A percentile compares a stretch with the other conserved stretches of the same genome.
Evolutionary conservation across 1,139 yeast species (phyloP).

Genomic region (Kodamaea sp.): DNA sequence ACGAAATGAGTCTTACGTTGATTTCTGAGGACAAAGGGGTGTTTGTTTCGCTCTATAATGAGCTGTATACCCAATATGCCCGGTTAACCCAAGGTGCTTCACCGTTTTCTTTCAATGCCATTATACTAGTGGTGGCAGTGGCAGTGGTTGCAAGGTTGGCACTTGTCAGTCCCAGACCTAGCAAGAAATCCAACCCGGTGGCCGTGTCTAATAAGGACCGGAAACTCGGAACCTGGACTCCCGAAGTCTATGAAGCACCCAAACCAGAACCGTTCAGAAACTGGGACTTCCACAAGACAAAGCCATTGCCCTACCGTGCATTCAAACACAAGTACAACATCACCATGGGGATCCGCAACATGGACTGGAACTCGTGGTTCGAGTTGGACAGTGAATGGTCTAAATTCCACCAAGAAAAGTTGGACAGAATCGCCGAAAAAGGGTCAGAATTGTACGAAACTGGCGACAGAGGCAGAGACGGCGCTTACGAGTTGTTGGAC

Average conservation of each 20-base stretch:
- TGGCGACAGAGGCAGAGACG: slow-evolving; percentile 51
- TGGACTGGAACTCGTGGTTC: slow-evolving; percentile 63
- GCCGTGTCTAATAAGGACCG: slow-evolving; percentile 29
- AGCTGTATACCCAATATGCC: slow-evolving; percentile 7
- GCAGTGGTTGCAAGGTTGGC: slow-evolving; percentile 2
- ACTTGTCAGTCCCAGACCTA: background rate
- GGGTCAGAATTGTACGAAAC: slow-evolving; percentile 55
- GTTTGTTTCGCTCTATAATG: slow-evolving; percentile 7
- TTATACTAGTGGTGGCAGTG: slow-evolving; percentile 4
- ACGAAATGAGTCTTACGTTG: background rate
- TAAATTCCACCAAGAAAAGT: slow-evolving; percentile 53
- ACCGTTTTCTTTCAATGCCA: slow-evolving; percentile 5
- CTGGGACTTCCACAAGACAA: slow-evolving; percentile 54
- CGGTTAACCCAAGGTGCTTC: slow-evolving; percentile 5
- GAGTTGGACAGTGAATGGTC: slow-evolving; percentile 67
- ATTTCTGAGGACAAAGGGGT: slow-evolving; percentile 4
- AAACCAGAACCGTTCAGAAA: slow-evolving; percentile 44
- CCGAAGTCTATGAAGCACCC: slow-evolving; percentile 53
- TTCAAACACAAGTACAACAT: slow-evolving; percentile 56
- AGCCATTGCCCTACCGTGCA: slow-evolving; percentile 63
- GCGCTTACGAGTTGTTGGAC: slow-evolving; percentile 56
- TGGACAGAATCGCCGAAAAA: slow-evolving; percentile 46
- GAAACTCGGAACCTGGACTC: slow-evolving; percentile 50
- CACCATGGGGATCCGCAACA: slow-evolving; percentile 66
- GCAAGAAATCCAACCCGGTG: background rate